A percentile compares a stretch with the other conserved stretches of the same genome.
Evolutionary conservation across 139 green algal genomes (phyloP).

Genomic region (Zygnema circumcarinatum): DNA sequence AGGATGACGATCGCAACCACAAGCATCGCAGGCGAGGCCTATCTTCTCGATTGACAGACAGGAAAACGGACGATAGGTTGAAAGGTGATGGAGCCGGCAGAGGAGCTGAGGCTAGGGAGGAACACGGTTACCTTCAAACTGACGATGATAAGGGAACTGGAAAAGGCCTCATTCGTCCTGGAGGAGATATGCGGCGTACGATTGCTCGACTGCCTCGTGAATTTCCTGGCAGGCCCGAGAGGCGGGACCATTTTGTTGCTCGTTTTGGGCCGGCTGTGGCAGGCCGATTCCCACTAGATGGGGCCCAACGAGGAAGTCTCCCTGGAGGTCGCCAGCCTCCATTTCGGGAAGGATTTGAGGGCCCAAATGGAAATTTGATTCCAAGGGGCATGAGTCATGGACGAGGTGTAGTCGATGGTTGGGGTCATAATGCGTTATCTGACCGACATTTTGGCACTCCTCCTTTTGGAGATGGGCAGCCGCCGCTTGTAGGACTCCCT

Average conservation of each 20-base stretch:
- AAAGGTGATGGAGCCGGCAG: background rate
- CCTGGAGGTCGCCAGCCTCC: background rate
- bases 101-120: background rate
- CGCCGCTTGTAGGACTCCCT: background rate
- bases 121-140: background rate
- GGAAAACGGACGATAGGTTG: background rate
- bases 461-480: background rate
- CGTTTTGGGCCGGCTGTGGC: background rate
- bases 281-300: background rate
- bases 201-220: background rate
- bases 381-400: conserved; percentile 5
- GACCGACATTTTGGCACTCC: background rate
- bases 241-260: background rate
- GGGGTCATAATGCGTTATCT: background rate
- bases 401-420: background rate
- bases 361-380: background rate
- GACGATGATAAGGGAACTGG: background rate
- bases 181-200: background rate
- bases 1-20: conserved; percentile 56
- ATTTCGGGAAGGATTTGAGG: conserved; percentile 14
- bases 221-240: background rate
- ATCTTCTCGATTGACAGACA: background rate
- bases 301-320: background rate
- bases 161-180: background rate
- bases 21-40: conserved; percentile 43